Conservation (phyloP, 805 yeast genomes). For the Hanseniaspora guilliermondii region DNA sequence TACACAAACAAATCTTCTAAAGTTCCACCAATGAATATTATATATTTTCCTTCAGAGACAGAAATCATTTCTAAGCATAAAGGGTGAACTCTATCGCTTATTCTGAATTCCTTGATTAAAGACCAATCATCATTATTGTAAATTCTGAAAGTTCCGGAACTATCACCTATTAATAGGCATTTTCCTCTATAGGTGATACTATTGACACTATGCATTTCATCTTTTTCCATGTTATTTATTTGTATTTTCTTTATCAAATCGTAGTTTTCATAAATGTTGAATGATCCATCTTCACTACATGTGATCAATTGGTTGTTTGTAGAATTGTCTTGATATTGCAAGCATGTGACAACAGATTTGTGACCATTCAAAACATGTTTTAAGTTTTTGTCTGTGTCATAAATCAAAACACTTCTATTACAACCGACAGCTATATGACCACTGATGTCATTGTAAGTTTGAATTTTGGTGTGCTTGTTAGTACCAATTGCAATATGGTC, state of each 20-base stretch:
- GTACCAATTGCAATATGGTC: constrained; percentile 13
- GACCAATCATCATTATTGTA: constrained; percentile 9
- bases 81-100: constrained; percentile 11
- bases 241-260: constrained; percentile 1
- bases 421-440: constrained; percentile 11
- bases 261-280: constrained; percentile 8
- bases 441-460: constrained; percentile 7
- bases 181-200: constrained; percentile 7
- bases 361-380: constrained; percentile 9
- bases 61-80: constrained; percentile 7
- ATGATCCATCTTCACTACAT: constrained; percentile 13
- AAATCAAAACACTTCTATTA: constrained; percentile 11
- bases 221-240: constrained; percentile 13
- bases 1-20: constrained; percentile 41
- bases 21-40: constrained; percentile 51
- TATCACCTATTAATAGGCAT: constrained; percentile 9
- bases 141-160: constrained; percentile 12
- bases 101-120: constrained; percentile 7
- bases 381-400: constrained; percentile 4
- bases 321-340: constrained; percentile 7
- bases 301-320: constrained; percentile 9
- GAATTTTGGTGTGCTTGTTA: constrained; percentile 10
- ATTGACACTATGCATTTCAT: constrained; percentile 11
- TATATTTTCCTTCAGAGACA: constrained; percentile 6
- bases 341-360: constrained; percentile 5